phyloP scores from a whole-genome alignment of 345 rosid species.

The Firmiana major region DNA sequence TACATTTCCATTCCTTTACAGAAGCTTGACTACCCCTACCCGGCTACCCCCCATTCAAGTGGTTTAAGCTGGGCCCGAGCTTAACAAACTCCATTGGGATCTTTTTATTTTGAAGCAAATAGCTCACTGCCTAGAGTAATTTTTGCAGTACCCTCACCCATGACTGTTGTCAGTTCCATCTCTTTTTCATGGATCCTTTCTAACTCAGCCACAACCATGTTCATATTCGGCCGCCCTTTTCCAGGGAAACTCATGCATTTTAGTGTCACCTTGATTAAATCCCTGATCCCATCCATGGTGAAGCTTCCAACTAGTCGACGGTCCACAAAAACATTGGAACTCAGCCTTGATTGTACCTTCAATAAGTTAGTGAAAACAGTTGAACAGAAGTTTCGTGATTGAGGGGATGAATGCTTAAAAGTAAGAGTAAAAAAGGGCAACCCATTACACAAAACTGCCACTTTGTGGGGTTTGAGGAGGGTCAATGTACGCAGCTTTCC shows the following conservation, averaged over 20 bases:
- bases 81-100: conserved; percentile 6
- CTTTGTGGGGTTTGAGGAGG: too few relatives aligned
- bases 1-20: conserved; percentile 16
- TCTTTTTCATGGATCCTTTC: conserved; percentile 50
- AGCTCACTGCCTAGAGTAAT: conserved; percentile 64
- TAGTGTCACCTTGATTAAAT: conserved; percentile 39
- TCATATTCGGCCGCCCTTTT: conserved; percentile 42
- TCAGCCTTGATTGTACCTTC: conserved; percentile 41
- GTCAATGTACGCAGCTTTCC: too few relatives aligned
- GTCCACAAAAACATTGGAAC: conserved; percentile 48
- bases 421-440: not conserved
- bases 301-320: conserved; percentile 43
- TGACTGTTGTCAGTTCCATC: conserved; percentile 47
- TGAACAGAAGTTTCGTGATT: not conserved
- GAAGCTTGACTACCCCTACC: not conserved
- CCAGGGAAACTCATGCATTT: conserved; percentile 46
- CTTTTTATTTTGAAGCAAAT: conserved; percentile 29
- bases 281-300: conserved; percentile 44
- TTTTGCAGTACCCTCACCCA: conserved; percentile 52
- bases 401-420: not conserved
- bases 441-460: too few relatives aligned
- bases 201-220: conserved; percentile 41
- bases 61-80: conserved; percentile 10
- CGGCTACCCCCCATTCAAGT: not conserved
- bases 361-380: conserved; percentile 1